phyloP scores from a whole-genome alignment of 805 yeast genomes.

The Blastobotrys mokoenaii region DNA sequence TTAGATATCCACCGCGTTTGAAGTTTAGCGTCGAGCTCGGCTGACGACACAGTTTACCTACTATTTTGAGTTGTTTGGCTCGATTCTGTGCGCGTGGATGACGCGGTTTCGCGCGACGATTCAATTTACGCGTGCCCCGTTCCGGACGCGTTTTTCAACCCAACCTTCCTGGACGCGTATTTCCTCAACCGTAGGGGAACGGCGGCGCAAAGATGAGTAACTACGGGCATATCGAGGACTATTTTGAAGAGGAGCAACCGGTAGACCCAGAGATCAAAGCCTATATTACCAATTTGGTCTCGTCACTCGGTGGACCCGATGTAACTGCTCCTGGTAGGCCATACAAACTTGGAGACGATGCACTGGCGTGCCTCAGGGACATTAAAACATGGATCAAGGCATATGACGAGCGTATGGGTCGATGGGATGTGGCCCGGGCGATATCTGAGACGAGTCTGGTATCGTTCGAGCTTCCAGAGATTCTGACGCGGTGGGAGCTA shows the following conservation, averaged over 20 bases:
- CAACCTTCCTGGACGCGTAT: too few relatives aligned
- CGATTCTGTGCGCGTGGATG: too few relatives aligned
- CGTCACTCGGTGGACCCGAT: conserved; percentile 90
- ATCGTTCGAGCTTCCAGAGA: conserved; percentile 61
- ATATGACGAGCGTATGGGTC: conserved; percentile 64
- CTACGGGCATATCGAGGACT: neutral
- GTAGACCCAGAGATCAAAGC: conserved; percentile 36
- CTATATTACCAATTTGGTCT: conserved; percentile 69
- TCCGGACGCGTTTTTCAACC: too few relatives aligned
- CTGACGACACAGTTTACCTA: too few relatives aligned
- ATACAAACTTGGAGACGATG: conserved; percentile 82
- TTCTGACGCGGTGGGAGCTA: conserved; percentile 65
- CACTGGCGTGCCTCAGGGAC: conserved; percentile 77
- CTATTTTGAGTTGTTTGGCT: too few relatives aligned
- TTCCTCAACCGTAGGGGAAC: too few relatives aligned
- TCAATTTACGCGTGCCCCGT: too few relatives aligned
- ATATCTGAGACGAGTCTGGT: conserved; percentile 75
- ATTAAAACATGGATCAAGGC: conserved; percentile 79
- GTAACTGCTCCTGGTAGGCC: conserved; percentile 42
- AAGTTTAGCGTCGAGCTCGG: too few relatives aligned
- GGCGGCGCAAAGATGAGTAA: too few relatives aligned
- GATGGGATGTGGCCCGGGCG: conserved; percentile 80
- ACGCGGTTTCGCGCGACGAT: too few relatives aligned
- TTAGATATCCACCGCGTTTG: too few relatives aligned
- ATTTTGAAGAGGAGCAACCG: neutral